Conservation (phyloP, 345 rosid genomes). For the Bruguiera sexangula region DNA sequence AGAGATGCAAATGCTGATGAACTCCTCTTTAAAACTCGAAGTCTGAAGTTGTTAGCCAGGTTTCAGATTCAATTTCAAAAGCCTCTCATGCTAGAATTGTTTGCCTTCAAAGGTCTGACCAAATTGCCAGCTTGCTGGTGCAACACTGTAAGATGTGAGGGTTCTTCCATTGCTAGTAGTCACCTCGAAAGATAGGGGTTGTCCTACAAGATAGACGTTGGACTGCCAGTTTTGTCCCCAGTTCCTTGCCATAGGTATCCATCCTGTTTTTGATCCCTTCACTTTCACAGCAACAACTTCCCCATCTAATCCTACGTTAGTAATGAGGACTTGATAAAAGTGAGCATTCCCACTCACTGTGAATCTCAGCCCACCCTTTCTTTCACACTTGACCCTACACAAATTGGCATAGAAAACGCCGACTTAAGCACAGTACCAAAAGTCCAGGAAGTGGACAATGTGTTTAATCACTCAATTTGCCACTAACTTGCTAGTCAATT, state of each 20-base stretch:
- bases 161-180: slow-evolving; percentile 56
- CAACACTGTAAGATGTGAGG: slow-evolving; percentile 73
- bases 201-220: slow-evolving; percentile 64
- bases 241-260: slow-evolving; percentile 93
- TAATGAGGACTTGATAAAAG: slow-evolving; percentile 70
- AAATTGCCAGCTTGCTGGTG: slow-evolving; percentile 75
- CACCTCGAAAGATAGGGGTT: slow-evolving; percentile 86
- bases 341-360: slow-evolving; percentile 61
- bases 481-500: background rate
- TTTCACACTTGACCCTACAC: slow-evolving; percentile 60
- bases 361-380: slow-evolving; percentile 75
- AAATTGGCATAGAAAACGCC: slow-evolving; percentile 6
- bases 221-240: slow-evolving; percentile 94
- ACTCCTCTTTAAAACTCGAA: background rate
- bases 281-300: slow-evolving; percentile 78
- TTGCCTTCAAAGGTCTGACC: slow-evolving; percentile 85
- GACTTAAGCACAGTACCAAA: too few species aligned
- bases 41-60: background rate
- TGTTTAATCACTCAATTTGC: background rate
- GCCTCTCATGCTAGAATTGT: slow-evolving; percentile 43
- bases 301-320: slow-evolving; percentile 80
- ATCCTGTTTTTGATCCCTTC: slow-evolving; percentile 87
- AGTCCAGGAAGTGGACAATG: background rate
- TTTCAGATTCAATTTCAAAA: background rate
- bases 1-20: slow-evolving; percentile 2